Base-by-base conservation (phyloP, 768 basidiomycete genomes). In the Boletus fagicola region DNA sequence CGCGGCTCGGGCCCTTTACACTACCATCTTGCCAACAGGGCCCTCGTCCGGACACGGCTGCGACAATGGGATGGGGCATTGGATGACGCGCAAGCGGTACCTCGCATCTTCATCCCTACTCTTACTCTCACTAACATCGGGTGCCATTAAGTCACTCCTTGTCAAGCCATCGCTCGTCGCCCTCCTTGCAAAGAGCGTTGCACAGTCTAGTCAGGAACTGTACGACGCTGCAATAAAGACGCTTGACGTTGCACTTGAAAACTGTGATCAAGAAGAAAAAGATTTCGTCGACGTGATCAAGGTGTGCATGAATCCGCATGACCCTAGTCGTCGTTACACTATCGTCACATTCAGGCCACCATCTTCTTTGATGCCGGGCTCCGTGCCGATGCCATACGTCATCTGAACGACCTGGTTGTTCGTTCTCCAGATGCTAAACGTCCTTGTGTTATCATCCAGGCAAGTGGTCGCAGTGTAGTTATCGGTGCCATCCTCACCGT, bases 21-120 rank as follows among this genome's bases (percentile, higher is more conserved):
- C n/a, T 51, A 46, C 28, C 31, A 50, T 53, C 39, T 56, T 30
- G 59, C 59, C 13, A 65, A 59, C n/a, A 44, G 65, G 24, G 59
- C 65, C 16, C 44, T 66, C 8, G 15, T 66, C 16, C 62, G 59
- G 9, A 46, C 48, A 15, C 62, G 49, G 5, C 18, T 57, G 24
- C 22, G 20, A 28, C 43, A 52, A n/a, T 64, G 59, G 55, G 50
- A 51, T 22, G 42, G 8, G 8, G 65, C 65, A 20, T 36, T 62
- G 33, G 46, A 61, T 1, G 65, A 66, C 12, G 55, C 51, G 18
- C 48, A 65, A 4, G 16, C 15, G 53, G 65, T 67, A 57, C 38
- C 0, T 45, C 12, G 0, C 0, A 33, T 46, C 9, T 39, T 22
- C 35, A 38, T 30, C 12, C 13, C 16, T 35, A 2, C 18, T 2